Evolutionary conservation across 768 basidiomycete species (phyloP).

Genomic region (Mycena rosella): DNA sequence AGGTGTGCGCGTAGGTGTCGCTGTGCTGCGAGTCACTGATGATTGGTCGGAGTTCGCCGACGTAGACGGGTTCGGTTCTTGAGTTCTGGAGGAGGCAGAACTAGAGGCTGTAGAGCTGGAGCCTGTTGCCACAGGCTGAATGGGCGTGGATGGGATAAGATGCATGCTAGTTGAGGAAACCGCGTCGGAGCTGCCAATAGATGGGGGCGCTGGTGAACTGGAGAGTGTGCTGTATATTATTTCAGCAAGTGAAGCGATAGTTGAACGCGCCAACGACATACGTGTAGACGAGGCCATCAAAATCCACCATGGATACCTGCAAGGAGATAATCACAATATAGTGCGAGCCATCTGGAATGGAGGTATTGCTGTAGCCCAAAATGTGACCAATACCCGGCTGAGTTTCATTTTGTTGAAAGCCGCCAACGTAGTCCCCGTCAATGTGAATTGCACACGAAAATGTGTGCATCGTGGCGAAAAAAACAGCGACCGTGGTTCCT

Average conservation of each 20-base stretch:
- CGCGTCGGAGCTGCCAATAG: no score
- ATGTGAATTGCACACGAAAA: background rate
- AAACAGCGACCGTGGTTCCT: background rate
- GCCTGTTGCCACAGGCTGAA: no score
- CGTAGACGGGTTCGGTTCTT: no score
- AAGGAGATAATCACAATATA: background rate
- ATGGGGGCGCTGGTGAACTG: background rate
- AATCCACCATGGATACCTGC: background rate
- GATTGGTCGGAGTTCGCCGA: no score
- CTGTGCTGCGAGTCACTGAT: no score
- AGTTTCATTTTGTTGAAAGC: background rate
- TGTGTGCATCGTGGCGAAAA: background rate
- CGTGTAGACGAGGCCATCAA: background rate
- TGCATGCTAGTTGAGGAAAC: background rate
- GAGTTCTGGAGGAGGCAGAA: no score
- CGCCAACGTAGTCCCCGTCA: background rate
- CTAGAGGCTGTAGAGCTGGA: no score
- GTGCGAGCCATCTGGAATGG: background rate
- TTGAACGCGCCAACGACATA: background rate
- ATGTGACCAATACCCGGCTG: background rate
- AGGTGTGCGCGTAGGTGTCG: no score
- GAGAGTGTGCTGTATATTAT: background rate
- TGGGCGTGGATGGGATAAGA: no score
- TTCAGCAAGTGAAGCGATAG: background rate
- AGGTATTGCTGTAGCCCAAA: constrained; percentile 3